A percentile compares a stretch with the other conserved stretches of the same genome.
These are phyloP conservation scores for Aristolochia fimbriata DNA, from an alignment of 164 flowering plant species.

Conservation along the genomic window DNA sequence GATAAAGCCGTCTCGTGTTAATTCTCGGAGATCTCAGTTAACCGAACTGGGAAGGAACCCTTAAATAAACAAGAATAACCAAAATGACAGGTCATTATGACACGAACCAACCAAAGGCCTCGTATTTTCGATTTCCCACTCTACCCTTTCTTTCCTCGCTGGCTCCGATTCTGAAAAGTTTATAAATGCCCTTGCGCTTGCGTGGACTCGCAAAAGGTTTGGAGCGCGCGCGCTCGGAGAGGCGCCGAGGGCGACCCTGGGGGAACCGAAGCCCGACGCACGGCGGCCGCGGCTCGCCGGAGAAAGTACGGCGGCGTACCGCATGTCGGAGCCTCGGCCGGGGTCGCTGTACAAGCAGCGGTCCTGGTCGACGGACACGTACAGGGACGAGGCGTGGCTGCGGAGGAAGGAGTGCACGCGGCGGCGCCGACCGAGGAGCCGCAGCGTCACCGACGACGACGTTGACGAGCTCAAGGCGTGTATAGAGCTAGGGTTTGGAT, in stretches of 20 bases:
- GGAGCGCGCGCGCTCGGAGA: neutral
- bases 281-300: neutral
- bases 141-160: neutral
- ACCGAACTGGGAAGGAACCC: constrained; percentile 2
- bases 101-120: constrained; percentile 23
- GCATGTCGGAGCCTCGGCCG: constrained; percentile 11
- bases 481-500: constrained; percentile 66
- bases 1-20: neutral
- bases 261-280: neutral
- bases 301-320: neutral
- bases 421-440: no score
- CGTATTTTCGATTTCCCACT: neutral
- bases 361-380: constrained; percentile 59
- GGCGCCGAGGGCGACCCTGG: neutral
- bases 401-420: constrained; percentile 37
- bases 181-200: neutral
- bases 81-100: constrained; percentile 22
- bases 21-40: neutral
- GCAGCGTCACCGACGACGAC: constrained; percentile 76
- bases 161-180: neutral
- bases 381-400: constrained; percentile 44
- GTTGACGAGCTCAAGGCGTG: constrained; percentile 72
- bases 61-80: neutral
- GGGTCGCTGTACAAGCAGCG: constrained; percentile 37
- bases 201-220: neutral